A percentile compares a stretch with the other conserved stretches of the same genome.
Conservation (phyloP, 768 basidiomycete species). For the Lactifluus hygrophoroides region DNA sequence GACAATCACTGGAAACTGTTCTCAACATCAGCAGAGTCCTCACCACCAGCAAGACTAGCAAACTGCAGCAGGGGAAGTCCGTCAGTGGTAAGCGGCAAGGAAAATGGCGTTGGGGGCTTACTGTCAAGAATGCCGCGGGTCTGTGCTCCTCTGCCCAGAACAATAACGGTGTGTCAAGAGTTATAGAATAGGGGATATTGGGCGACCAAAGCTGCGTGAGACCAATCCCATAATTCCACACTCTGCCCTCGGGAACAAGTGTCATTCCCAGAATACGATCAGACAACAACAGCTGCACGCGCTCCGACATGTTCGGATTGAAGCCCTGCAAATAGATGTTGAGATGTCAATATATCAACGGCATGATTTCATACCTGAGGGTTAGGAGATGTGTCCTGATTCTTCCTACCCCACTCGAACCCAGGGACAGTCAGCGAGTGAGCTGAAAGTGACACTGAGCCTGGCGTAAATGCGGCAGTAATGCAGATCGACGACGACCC, state of each 20-base stretch:
- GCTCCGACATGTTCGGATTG: conserved; percentile 98
- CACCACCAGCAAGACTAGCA: conserved; percentile 80
- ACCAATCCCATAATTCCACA: conserved; percentile 97
- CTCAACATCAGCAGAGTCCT: conserved; percentile 93
- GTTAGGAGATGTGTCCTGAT: conserved; percentile 74
- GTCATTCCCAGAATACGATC: conserved; percentile 97
- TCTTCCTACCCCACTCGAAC: conserved; percentile 98
- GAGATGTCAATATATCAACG: neutral
- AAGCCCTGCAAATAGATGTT: conserved; percentile 51
- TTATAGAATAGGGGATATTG: conserved; percentile 71
- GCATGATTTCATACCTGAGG: conserved; percentile 43
- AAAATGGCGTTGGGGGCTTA: conserved; percentile 32
- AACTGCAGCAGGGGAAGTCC: conserved; percentile 45
- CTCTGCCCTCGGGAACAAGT: conserved; percentile 83
- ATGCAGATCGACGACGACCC: conserved; percentile 90
- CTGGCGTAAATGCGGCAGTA: conserved; percentile 94
- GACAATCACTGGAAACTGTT: conserved; percentile 73
- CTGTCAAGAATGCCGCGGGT: conserved; percentile 87
- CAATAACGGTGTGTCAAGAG: conserved; percentile 82
- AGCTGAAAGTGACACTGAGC: conserved; percentile 91
- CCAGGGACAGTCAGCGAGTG: conserved; percentile 86
- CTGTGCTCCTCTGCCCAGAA: conserved; percentile 98
- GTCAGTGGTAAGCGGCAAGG: conserved; percentile 5
- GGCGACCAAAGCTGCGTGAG: conserved; percentile 88
- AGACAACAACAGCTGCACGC: conserved; percentile 85